Conservation (phyloP, 1,284 basidiomycete genomes). For the Ganoderma boninense region DNA sequence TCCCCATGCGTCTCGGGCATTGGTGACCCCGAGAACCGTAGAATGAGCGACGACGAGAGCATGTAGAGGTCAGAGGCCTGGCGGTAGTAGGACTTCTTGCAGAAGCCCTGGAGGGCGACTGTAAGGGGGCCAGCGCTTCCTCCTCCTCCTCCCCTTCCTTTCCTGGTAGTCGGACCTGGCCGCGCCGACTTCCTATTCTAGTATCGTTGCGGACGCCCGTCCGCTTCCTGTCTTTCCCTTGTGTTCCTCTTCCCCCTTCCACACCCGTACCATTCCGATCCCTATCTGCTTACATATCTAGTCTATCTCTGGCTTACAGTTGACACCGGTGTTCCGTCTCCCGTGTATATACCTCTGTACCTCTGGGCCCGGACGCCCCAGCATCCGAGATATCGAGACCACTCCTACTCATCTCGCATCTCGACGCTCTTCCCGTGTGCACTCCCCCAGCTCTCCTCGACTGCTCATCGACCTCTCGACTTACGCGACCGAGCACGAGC, state of each 20-base stretch:
- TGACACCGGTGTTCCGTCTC: too few species aligned
- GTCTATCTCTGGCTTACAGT: too few species aligned
- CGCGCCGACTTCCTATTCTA: not conserved
- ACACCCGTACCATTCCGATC: too few species aligned
- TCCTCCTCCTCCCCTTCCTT: not conserved
- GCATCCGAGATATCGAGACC: not conserved
- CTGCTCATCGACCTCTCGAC: not conserved
- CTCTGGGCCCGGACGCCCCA: not conserved
- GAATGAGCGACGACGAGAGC: not conserved
- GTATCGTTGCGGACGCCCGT: too few species aligned
- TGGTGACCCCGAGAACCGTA: not conserved
- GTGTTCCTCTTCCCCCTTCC: too few species aligned
- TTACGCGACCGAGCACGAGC: not conserved
- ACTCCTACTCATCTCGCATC: not conserved
- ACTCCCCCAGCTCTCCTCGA: not conserved
- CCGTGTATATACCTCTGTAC: not conserved
- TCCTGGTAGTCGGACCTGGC: not conserved
- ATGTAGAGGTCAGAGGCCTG: not conserved
- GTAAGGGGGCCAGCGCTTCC: conserved; percentile 1
- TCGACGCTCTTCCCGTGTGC: conserved; percentile 3
- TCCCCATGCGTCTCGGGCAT: not conserved
- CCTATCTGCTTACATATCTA: too few species aligned
- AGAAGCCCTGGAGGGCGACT: conserved; percentile 4
- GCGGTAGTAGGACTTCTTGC: not conserved
- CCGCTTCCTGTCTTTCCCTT: too few species aligned